phyloP scores from a whole-genome alignment of 2,329 filamentous ascomycete species.

The Didymella keratinophila region DNA sequence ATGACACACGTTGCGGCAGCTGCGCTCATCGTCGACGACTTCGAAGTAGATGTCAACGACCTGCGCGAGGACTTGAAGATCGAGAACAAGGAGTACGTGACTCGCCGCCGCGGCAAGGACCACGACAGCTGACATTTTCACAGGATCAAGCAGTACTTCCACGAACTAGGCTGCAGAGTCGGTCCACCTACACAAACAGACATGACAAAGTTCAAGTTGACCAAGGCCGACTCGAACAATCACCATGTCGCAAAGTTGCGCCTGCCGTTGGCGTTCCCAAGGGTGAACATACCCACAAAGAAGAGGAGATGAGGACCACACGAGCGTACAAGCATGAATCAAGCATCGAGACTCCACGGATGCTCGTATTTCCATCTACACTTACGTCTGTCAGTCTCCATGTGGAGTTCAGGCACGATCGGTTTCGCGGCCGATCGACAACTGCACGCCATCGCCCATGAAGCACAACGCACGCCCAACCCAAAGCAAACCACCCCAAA shows the following conservation, averaged over 20 bases:
- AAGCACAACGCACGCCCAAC: background rate
- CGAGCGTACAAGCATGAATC: constrained; percentile 8
- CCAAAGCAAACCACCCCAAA: constrained; percentile 6
- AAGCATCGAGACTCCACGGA: constrained; percentile 10
- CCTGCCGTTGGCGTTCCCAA: constrained; percentile 85
- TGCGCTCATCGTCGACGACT: constrained; percentile 75
- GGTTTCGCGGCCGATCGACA: background rate
- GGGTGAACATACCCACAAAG: constrained; percentile 49
- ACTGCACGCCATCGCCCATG: constrained; percentile 7
- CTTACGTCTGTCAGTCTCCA: background rate
- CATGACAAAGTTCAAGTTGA: constrained; percentile 62
- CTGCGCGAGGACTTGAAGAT: constrained; percentile 75
- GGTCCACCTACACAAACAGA: constrained; percentile 57
- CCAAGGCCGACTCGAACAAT: constrained; percentile 67
- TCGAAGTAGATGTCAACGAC: constrained; percentile 73
- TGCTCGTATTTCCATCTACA: constrained; percentile 2
- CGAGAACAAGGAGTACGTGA: constrained; percentile 68
- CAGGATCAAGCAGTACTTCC: constrained; percentile 72
- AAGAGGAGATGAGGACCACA: constrained; percentile 25
- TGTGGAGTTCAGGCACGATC: constrained; percentile 9
- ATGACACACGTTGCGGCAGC: constrained; percentile 77
- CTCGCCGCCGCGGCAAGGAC: too few species aligned
- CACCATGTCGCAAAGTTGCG: constrained; percentile 74
- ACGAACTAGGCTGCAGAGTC: constrained; percentile 76
- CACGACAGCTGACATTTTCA: constrained; percentile 20